A percentile compares a stretch with the other conserved stretches of the same genome.
These are phyloP conservation scores for Yamagishiella unicocca DNA, from an alignment of 139 green algal genomes.

Conservation along the genomic window DNA sequence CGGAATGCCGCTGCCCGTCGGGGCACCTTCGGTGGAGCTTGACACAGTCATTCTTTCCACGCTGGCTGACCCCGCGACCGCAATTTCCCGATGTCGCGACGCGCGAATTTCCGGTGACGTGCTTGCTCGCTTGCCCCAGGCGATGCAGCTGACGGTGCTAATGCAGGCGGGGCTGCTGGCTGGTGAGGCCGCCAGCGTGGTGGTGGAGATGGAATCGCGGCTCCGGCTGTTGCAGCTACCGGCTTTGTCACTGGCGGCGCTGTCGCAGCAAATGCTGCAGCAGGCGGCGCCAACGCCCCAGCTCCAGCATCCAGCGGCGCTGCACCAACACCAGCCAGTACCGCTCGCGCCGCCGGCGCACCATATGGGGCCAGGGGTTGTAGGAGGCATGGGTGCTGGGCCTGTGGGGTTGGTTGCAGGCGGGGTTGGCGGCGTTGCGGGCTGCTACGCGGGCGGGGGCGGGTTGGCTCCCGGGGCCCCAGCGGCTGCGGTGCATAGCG, in stretches of 20 bases:
- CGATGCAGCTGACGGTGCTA: slow-evolving; percentile 37
- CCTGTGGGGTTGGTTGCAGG: no score
- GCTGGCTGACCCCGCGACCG: not conserved
- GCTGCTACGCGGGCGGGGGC: no score
- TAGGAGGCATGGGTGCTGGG: not conserved
- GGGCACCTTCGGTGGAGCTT: not conserved
- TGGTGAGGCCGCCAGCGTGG: slow-evolving; percentile 27
- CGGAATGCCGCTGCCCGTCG: not conserved
- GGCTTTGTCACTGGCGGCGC: not conserved
- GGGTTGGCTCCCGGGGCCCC: not conserved
- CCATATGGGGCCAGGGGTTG: not conserved
- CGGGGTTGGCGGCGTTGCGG: no score
- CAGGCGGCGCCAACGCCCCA: not conserved
- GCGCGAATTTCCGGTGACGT: not conserved
- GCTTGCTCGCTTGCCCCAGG: slow-evolving; percentile 9
- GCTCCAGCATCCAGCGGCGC: not conserved
- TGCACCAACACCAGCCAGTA: not conserved
- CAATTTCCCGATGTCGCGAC: not conserved
- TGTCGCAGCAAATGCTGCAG: not conserved
- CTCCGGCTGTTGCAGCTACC: slow-evolving; percentile 22
- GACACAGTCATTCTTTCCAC: not conserved
- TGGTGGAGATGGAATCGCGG: slow-evolving; percentile 33
- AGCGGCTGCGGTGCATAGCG: not conserved
- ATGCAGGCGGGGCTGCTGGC: slow-evolving; percentile 36
- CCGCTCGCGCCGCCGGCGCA: no score